A percentile compares a stretch with the other conserved stretches of the same genome.
phyloP scores from a whole-genome alignment of 768 basidiomycete species.

The Mycena floridula region DNA sequence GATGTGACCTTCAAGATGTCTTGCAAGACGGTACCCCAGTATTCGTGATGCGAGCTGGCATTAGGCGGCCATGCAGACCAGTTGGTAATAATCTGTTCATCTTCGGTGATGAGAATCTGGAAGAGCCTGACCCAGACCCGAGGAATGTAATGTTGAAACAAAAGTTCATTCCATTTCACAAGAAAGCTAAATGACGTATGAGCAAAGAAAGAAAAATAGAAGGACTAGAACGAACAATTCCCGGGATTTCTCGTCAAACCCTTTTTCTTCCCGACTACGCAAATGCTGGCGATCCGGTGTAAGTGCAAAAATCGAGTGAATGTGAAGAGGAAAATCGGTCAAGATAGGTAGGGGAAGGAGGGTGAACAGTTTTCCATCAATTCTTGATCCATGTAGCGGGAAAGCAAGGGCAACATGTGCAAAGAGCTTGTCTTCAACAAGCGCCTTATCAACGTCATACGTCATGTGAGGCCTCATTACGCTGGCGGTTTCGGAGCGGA shows the following conservation, averaged over 20 bases:
- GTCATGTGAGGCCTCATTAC: not conserved
- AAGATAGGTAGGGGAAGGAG: constrained; percentile 25
- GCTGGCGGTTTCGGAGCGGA: constrained; percentile 5
- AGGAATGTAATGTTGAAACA: constrained; percentile 16
- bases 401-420: constrained; percentile 20
- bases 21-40: not conserved
- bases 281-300: constrained; percentile 23
- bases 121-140: constrained; percentile 11
- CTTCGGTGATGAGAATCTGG: constrained; percentile 5
- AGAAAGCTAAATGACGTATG: constrained; percentile 8
- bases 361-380: constrained; percentile 19
- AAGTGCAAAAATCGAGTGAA: constrained; percentile 25
- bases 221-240: constrained; percentile 12
- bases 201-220: not conserved
- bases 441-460: constrained; percentile 11
- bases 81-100: constrained; percentile 8
- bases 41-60: no score
- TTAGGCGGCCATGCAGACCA: constrained; percentile 15
- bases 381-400: not conserved
- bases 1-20: not conserved
- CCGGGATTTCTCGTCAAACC: constrained; percentile 11
- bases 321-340: constrained; percentile 23
- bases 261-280: constrained; percentile 21
- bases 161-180: constrained; percentile 14
- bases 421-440: constrained; percentile 22